phyloP scores from a whole-genome alignment of 1,139 yeast genomes.

The Pichia sp. region DNA sequence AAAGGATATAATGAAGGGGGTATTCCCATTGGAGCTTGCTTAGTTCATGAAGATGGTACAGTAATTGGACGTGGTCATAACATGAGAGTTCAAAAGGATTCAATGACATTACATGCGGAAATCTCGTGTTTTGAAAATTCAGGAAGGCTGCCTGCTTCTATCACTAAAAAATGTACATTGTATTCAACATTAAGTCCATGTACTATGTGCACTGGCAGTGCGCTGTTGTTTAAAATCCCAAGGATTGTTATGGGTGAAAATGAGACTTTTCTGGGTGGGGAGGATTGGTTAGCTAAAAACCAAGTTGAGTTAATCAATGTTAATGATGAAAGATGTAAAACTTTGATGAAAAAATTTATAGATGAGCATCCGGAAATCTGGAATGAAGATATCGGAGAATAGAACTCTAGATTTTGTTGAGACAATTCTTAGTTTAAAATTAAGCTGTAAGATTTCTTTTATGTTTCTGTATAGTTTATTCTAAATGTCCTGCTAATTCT shows the following conservation, averaged over 20 bases:
- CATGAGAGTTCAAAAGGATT: constrained; percentile 70
- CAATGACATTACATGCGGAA: constrained; percentile 86
- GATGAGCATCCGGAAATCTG: constrained; percentile 71
- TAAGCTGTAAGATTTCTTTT: too few species aligned
- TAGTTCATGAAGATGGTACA: constrained; percentile 67
- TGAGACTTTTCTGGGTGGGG: constrained; percentile 68
- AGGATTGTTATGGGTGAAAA: constrained; percentile 88
- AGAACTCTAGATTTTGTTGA: background rate
- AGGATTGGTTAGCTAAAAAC: constrained; percentile 52
- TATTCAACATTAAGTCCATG: constrained; percentile 93
- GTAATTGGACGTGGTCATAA: constrained; percentile 85
- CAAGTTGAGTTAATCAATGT: constrained; percentile 73
- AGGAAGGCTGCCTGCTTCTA: constrained; percentile 67
- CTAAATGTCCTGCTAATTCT: too few species aligned
- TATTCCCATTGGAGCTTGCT: constrained; percentile 68
- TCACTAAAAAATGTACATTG: constrained; percentile 67
- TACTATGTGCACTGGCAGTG: constrained; percentile 92
- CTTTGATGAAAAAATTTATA: constrained; percentile 70
- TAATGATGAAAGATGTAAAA: constrained; percentile 59
- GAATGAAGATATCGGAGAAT: constrained; percentile 81
- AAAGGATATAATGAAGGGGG: constrained; percentile 74
- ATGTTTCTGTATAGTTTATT: too few species aligned
- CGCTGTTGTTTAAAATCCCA: constrained; percentile 76
- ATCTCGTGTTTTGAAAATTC: constrained; percentile 83
- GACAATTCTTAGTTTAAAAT: too few species aligned